Conservation (phyloP, 441 rosid genomes). For the Theobroma grandiflorum region DNA sequence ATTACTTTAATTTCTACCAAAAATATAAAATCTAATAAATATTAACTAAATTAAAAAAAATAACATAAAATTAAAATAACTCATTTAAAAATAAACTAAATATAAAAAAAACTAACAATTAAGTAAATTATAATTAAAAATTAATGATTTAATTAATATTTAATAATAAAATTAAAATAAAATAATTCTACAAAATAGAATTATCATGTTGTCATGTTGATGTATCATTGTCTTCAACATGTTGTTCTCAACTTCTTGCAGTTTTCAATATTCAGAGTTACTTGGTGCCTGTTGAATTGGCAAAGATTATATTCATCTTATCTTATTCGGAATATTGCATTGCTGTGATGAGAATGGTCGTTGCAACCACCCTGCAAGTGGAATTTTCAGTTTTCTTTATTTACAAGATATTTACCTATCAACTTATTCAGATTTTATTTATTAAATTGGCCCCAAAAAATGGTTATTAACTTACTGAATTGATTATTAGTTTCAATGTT, state of each 20-base stretch:
- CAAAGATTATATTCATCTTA: background rate
- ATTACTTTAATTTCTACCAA: too few species aligned
- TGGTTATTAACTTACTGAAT: background rate
- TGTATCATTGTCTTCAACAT: background rate
- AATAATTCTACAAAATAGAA: too few species aligned
- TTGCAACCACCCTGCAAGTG: slow-evolving; percentile 2
- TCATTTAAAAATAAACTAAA: too few species aligned
- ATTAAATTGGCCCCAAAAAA: background rate
- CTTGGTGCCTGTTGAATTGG: background rate
- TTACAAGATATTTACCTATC: slow-evolving; percentile 11
- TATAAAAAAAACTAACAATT: too few species aligned
- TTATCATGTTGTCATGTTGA: background rate
- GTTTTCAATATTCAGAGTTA: background rate
- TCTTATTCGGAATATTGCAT: slow-evolving; percentile 1
- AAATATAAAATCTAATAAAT: too few species aligned
- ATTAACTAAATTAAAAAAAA: too few species aligned
- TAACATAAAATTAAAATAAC: too few species aligned
- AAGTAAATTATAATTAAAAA: too few species aligned
- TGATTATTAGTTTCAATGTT: background rate
- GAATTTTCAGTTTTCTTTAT: slow-evolving; percentile 19
- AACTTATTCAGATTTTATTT: background rate
- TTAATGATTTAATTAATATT: too few species aligned
- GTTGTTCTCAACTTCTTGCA: background rate
- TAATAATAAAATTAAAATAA: too few species aligned
- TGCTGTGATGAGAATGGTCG: slow-evolving; percentile 11